These are phyloP conservation scores for Pholiota adiposa DNA, from an alignment of 1,284 basidiomycete species.

Conservation along the genomic window DNA sequence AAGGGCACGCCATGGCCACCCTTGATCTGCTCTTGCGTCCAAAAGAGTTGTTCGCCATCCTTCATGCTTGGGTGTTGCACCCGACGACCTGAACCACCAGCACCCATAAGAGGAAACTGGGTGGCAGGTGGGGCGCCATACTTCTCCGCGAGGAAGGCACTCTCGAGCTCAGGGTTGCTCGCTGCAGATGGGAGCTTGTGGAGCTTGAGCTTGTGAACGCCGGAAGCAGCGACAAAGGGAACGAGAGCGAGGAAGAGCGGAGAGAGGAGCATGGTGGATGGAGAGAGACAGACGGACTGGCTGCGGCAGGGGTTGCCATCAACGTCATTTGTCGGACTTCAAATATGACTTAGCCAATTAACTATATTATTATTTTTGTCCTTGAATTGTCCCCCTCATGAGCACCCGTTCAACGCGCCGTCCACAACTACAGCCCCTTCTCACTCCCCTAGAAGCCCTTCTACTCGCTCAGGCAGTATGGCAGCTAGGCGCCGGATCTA, in stretches of 20 bases:
- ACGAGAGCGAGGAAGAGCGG: constrained; percentile 68
- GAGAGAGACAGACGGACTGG: constrained; percentile 28
- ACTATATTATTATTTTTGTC: constrained; percentile 16
- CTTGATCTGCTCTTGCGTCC: constrained; percentile 82
- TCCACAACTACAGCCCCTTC: constrained; percentile 26
- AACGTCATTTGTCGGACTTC: constrained; percentile 27
- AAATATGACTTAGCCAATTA: neutral
- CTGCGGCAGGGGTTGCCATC: constrained; percentile 24
- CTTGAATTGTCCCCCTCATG: constrained; percentile 22
- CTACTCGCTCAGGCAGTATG: constrained; percentile 85
- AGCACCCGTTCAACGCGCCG: constrained; percentile 33
- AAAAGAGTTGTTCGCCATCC: constrained; percentile 72
- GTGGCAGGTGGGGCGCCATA: constrained; percentile 60
- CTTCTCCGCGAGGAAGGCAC: constrained; percentile 86
- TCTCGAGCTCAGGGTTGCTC: constrained; percentile 73
- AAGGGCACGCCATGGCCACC: constrained; percentile 91
- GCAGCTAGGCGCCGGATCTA: constrained; percentile 72
- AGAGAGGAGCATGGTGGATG: constrained; percentile 70
- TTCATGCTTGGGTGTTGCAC: constrained; percentile 49
- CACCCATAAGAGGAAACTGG: constrained; percentile 75
- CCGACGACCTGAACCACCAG: constrained; percentile 74
- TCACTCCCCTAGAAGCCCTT: constrained; percentile 66
- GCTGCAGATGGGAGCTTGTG: constrained; percentile 74
- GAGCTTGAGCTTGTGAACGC: constrained; percentile 84
- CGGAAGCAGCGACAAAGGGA: constrained; percentile 70